A percentile compares a stretch with the other conserved stretches of the same genome.
Conservation (phyloP, 2,329 filamentous ascomycete species). For the Aspergillus fumigatus region DNA sequence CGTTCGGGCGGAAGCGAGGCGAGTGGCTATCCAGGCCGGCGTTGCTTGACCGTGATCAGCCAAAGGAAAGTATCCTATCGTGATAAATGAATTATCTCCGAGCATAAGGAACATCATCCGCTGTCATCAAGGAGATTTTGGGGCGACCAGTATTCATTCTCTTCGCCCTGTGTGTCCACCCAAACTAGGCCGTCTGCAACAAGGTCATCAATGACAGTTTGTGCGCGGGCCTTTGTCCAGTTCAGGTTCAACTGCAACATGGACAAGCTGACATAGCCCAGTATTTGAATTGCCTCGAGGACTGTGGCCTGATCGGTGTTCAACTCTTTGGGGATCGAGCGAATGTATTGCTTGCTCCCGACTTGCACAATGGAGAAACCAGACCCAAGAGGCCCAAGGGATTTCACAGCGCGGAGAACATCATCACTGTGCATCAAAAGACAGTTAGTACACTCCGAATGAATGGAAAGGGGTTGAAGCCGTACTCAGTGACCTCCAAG, state of each 20-base stretch:
- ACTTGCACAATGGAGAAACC: slow-evolving; percentile 82
- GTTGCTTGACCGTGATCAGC: neutral
- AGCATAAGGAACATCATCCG: slow-evolving; percentile 22
- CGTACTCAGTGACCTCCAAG: slow-evolving; percentile 72
- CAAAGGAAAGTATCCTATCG: neutral
- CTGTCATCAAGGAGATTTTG: slow-evolving; percentile 42
- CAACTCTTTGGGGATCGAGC: slow-evolving; percentile 89
- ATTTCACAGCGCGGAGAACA: slow-evolving; percentile 80
- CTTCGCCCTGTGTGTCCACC: slow-evolving; percentile 79
- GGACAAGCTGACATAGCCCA: slow-evolving; percentile 83
- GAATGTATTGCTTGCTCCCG: slow-evolving; percentile 79
- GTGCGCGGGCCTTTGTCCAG: slow-evolving; percentile 80
- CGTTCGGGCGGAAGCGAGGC: neutral
- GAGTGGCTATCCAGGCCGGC: neutral
- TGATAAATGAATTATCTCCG: neutral
- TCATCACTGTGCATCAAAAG: slow-evolving; percentile 60
- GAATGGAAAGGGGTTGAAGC: slow-evolving; percentile 7
- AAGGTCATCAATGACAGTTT: slow-evolving; percentile 86
- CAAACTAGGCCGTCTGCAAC: slow-evolving; percentile 86
- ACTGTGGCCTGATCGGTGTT: slow-evolving; percentile 92
- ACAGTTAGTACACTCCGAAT: neutral
- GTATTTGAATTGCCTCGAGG: slow-evolving; percentile 81
- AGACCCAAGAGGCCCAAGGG: slow-evolving; percentile 79
- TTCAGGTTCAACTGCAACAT: slow-evolving; percentile 83
- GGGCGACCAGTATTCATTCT: slow-evolving; percentile 85